Evolutionary conservation across 257 asterid species (phyloP).

Genomic region (Plantago ovata): DNA sequence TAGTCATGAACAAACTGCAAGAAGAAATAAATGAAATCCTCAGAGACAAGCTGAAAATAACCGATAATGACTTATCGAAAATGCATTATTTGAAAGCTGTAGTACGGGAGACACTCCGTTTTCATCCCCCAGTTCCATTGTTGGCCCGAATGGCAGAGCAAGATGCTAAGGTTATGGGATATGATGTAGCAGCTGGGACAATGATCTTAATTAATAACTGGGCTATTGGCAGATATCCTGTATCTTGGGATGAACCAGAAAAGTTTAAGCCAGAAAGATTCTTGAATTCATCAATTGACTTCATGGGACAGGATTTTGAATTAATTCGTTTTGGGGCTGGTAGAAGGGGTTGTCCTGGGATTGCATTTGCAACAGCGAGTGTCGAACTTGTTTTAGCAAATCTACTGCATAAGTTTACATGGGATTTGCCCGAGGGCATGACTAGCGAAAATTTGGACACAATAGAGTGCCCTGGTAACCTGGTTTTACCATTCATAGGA

Average conservation of each 20-base stretch:
- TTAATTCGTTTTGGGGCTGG: constrained; percentile 33
- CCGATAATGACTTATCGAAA: constrained; percentile 15
- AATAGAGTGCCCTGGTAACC: constrained; percentile 27
- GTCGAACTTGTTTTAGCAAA: constrained; percentile 27
- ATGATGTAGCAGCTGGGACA: constrained; percentile 18
- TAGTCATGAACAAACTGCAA: constrained; percentile 26
- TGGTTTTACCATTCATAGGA: constrained; percentile 19
- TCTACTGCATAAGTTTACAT: constrained; percentile 23
- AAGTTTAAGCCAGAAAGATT: constrained; percentile 26
- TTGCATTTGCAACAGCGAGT: constrained; percentile 7
- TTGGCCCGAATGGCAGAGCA: constrained; percentile 11
- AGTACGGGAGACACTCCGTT: constrained; percentile 33
- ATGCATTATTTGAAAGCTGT: constrained; percentile 24
- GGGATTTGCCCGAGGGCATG: constrained; percentile 23
- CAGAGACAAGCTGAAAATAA: constrained; percentile 13
- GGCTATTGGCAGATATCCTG: constrained; percentile 26
- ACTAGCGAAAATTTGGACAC: constrained; percentile 18
- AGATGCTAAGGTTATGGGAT: neutral
- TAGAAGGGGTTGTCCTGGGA: constrained; percentile 21
- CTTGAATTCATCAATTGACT: constrained; percentile 8
- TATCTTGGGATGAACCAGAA: constrained; percentile 20
- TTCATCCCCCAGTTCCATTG: constrained; percentile 24
- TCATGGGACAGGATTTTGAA: constrained; percentile 28
- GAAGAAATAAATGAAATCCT: constrained; percentile 18
- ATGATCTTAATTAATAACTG: constrained; percentile 21